These are phyloP conservation scores for Diaporthe helianthi DNA, from an alignment of 2,329 filamentous ascomycete genomes.

Conservation along the genomic window DNA sequence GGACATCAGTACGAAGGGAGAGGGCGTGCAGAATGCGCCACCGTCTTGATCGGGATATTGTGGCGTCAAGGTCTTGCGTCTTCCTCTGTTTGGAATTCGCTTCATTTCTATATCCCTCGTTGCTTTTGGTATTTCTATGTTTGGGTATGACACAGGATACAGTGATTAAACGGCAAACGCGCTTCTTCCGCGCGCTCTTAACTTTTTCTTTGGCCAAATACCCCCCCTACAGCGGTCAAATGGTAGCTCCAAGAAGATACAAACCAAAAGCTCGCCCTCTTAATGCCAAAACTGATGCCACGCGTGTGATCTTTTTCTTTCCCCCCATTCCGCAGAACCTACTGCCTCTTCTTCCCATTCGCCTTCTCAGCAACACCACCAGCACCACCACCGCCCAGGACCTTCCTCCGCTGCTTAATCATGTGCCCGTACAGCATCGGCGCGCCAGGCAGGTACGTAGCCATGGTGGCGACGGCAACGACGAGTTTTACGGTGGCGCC, in stretches of 20 bases:
- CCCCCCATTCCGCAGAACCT: conserved; percentile 30
- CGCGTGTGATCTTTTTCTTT: not conserved
- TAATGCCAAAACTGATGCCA: not conserved
- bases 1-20: not conserved
- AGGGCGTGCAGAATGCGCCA: not conserved
- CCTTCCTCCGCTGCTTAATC: conserved; percentile 87
- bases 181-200: not conserved
- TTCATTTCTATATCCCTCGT: not conserved
- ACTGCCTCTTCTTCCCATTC: conserved; percentile 52
- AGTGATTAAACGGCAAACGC: not conserved
- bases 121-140: conserved; percentile 10
- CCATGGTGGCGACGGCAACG: conserved; percentile 35
- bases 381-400: conserved; percentile 62
- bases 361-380: not conserved
- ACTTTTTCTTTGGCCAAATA: conserved; percentile 18
- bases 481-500: conserved; percentile 27
- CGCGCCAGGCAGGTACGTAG: conserved; percentile 55
- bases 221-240: conserved; percentile 26
- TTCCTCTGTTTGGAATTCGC: not conserved
- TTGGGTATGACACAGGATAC: conserved; percentile 15
- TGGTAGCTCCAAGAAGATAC: not conserved
- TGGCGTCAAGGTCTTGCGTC: not conserved
- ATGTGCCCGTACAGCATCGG: conserved; percentile 94
- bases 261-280: not conserved
- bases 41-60: not conserved